Conservation (phyloP, 345 rosid species). For the Sonneratia alba region DNA sequence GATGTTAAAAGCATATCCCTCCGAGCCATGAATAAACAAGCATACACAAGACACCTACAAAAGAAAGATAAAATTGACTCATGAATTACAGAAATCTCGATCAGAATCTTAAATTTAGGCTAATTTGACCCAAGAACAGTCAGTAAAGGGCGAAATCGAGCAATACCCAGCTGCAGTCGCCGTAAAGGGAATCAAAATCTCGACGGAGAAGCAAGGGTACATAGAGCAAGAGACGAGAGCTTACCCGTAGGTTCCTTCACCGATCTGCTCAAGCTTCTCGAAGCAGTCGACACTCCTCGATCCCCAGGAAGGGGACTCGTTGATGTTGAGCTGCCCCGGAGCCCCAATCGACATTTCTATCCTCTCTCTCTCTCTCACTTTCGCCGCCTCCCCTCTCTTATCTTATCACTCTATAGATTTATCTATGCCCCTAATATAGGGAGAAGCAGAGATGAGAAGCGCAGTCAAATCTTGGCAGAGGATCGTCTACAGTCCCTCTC, state of each 20-base stretch:
- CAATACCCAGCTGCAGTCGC: neutral
- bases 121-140: neutral
- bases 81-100: slow-evolving; percentile 9
- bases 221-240: neutral
- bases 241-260: slow-evolving; percentile 57
- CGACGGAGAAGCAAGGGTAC: neutral
- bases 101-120: neutral
- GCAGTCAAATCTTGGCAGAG: neutral
- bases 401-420: neutral
- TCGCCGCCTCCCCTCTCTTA: neutral
- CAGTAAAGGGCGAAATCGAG: neutral
- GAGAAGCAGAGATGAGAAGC: neutral
- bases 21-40: slow-evolving; percentile 14
- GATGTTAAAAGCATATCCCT: slow-evolving; percentile 1
- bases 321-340: slow-evolving; percentile 41
- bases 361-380: neutral
- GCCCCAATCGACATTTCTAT: slow-evolving; percentile 36
- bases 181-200: neutral
- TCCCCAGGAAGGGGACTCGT: slow-evolving; percentile 44
- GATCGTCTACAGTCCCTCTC: neutral
- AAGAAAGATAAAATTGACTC: slow-evolving; percentile 6
- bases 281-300: slow-evolving; percentile 53
- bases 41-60: slow-evolving; percentile 16
- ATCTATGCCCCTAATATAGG: neutral
- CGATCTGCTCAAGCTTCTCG: slow-evolving; percentile 52